phyloP scores from a whole-genome alignment of 108 stramenopile genomes.

The Conticribra weissflogii region DNA sequence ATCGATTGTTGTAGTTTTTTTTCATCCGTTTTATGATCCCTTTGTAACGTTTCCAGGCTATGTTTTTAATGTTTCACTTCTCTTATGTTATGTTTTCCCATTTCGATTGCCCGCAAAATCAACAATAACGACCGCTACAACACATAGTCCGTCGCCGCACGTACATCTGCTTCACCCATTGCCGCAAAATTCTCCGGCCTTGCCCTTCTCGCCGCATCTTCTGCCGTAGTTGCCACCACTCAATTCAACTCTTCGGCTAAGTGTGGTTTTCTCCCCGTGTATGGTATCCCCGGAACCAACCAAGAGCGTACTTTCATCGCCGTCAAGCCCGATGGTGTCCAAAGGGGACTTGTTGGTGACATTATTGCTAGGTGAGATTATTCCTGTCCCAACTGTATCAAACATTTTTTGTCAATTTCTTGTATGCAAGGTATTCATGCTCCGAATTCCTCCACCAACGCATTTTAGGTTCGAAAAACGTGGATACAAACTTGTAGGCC shows the following conservation, averaged over 20 bases:
- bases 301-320: conserved; percentile 92
- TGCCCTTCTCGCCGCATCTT: conserved; percentile 25
- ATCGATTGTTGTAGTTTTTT: background rate
- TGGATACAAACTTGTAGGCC: conserved; percentile 93
- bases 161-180: conserved; percentile 22
- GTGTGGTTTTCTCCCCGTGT: conserved; percentile 66
- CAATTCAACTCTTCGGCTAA: conserved; percentile 19
- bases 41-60: background rate
- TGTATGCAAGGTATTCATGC: too few species aligned
- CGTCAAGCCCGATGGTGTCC: conserved; percentile 96
- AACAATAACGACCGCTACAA: background rate
- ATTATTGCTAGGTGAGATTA: conserved; percentile 93
- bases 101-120: background rate
- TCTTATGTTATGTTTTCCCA: background rate
- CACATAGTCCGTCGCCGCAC: conserved; percentile 17
- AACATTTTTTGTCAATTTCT: too few species aligned
- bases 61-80: background rate
- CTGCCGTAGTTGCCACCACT: conserved; percentile 13
- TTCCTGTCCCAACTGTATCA: too few species aligned
- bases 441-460: too few species aligned
- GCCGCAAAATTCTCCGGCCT: conserved; percentile 20
- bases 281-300: conserved; percentile 76
- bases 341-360: conserved; percentile 92
- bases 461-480: conserved; percentile 95
- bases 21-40: background rate